These are phyloP conservation scores for Lachnellula suecica DNA, from an alignment of 2,329 filamentous ascomycete genomes.

Conservation along the genomic window DNA sequence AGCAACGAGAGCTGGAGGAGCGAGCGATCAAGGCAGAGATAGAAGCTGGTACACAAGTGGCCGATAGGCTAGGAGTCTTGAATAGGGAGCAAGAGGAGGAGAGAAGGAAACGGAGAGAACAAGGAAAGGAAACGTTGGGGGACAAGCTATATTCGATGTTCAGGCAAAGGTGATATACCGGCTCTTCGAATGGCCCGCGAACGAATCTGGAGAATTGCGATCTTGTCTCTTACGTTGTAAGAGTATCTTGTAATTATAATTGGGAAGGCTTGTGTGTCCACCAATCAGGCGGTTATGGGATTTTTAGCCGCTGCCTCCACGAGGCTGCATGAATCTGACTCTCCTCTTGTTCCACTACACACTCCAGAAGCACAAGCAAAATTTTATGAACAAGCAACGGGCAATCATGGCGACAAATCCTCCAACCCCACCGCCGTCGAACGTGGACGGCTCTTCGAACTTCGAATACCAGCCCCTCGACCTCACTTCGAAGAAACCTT, in stretches of 20 bases:
- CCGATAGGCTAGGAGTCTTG: slow-evolving; percentile 52
- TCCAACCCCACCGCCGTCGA: neutral
- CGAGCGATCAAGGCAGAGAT: slow-evolving; percentile 63
- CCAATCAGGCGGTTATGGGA: neutral
- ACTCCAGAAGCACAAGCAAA: neutral
- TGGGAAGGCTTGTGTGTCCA: neutral
- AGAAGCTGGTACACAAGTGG: slow-evolving; percentile 59
- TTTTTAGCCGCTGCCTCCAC: neutral
- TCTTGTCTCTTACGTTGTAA: neutral
- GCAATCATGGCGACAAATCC: neutral
- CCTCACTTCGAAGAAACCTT: neutral
- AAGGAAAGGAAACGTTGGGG: slow-evolving; percentile 46
- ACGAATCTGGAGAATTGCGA: neutral
- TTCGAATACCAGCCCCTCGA: neutral
- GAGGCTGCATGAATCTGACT: neutral
- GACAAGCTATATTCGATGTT: slow-evolving; percentile 38
- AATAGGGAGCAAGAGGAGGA: slow-evolving; percentile 56
- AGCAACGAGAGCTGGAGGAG: slow-evolving; percentile 62
- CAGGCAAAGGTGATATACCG: slow-evolving; percentile 18
- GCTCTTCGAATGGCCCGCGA: neutral
- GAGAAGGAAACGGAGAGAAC: slow-evolving; percentile 54
- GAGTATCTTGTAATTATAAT: slow-evolving; percentile 1
- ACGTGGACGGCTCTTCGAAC: too few species aligned
- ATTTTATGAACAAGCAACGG: neutral
- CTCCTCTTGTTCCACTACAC: neutral